Conservation (phyloP, 495 filamentous ascomycete genomes). For the Elasticomyces elasticus region DNA sequence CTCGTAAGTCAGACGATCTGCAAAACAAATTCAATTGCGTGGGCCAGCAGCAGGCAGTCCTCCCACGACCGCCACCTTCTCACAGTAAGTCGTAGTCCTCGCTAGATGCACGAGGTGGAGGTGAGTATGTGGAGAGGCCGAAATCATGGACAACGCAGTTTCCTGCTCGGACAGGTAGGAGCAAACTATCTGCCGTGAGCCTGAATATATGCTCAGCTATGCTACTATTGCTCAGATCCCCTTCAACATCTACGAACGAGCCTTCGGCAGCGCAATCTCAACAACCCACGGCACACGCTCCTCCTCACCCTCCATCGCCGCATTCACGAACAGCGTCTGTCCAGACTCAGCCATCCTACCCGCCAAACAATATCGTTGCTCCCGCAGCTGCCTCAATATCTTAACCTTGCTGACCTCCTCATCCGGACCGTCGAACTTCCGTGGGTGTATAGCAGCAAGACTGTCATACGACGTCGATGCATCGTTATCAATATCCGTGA, state of each 20-base stretch:
- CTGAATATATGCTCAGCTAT: too few relatives aligned
- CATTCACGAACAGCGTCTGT: slow-evolving; percentile 68
- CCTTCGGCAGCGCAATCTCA: slow-evolving; percentile 1
- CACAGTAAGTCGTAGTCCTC: too few relatives aligned
- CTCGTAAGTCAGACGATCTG: background rate
- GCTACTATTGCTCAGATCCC: too few relatives aligned
- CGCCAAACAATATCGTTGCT: slow-evolving; percentile 7
- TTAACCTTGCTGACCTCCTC: background rate
- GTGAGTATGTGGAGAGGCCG: too few relatives aligned
- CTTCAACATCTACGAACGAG: background rate
- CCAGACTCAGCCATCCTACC: slow-evolving; percentile 33
- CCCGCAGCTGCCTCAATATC: background rate
- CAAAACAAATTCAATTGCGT: slow-evolving; percentile 1
- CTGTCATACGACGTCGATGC: slow-evolving; percentile 15
- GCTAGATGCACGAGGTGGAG: too few relatives aligned
- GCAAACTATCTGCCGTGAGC: too few relatives aligned
- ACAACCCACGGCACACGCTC: slow-evolving; percentile 13
- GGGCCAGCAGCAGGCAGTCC: too few relatives aligned
- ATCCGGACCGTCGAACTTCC: background rate
- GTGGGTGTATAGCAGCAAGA: background rate
- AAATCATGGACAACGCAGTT: too few relatives aligned
- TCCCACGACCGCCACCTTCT: too few relatives aligned
- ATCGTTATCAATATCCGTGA: slow-evolving; percentile 35
- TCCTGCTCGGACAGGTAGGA: too few relatives aligned
- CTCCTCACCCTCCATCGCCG: slow-evolving; percentile 45